Percentiles rank a stretch among this genome's conserved stretches.
Evolutionary conservation across 2,329 filamentous ascomycete genomes (phyloP).

Genomic region (Alternaria panax): DNA sequence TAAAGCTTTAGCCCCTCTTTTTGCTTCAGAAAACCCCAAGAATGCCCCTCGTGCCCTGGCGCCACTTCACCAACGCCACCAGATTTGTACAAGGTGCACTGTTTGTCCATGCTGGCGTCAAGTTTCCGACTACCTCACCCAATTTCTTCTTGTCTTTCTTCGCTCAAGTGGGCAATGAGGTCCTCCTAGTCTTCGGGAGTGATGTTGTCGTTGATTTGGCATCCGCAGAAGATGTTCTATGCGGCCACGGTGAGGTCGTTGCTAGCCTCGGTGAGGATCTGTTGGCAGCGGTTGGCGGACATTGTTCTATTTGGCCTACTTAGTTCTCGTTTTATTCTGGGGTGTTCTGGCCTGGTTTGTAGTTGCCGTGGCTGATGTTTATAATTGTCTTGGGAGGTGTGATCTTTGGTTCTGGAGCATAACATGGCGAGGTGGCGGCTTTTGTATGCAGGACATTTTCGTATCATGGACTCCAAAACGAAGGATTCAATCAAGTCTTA

Average conservation of each 20-base stretch:
- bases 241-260: neutral
- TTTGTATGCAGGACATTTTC: neutral
- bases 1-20: accelerated
- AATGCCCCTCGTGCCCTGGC: neutral
- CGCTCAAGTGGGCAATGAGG: neutral
- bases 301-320: neutral
- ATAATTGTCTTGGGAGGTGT: neutral
- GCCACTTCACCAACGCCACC: neutral
- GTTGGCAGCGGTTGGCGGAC: neutral
- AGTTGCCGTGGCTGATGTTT: neutral
- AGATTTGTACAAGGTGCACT: neutral
- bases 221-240: neutral
- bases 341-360: neutral
- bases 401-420: neutral
- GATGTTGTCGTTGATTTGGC: neutral
- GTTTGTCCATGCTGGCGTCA: neutral
- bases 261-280: neutral
- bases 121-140: neutral
- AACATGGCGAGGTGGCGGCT: neutral
- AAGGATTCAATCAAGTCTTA: neutral
- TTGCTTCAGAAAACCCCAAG: neutral
- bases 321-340: neutral
- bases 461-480: neutral
- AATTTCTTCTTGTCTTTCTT: neutral
- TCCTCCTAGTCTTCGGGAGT: neutral